Evolutionary conservation across 164 flowering plant species (phyloP).

Genomic region (Akebia trifoliata): DNA sequence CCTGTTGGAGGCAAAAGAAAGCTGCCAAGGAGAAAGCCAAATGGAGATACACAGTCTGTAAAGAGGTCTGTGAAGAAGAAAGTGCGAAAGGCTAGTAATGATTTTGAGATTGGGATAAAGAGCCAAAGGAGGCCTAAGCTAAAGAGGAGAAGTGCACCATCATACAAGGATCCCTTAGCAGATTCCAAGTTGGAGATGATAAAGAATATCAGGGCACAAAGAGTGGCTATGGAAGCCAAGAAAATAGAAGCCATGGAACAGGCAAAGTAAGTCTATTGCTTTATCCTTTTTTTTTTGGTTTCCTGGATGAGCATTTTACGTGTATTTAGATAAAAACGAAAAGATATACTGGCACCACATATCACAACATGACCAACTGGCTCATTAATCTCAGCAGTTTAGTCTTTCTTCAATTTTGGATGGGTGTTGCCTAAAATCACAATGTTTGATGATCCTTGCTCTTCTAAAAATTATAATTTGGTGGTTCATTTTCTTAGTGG

Average conservation of each 20-base stretch:
- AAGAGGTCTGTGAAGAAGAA: slow-evolving; percentile 24
- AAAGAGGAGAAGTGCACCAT: slow-evolving; percentile 37
- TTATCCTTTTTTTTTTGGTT: background rate
- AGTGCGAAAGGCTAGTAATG: slow-evolving; percentile 8
- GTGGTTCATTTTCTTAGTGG: background rate
- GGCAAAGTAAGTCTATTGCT: slow-evolving; percentile 58
- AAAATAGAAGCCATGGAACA: slow-evolving; percentile 62
- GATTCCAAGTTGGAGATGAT: slow-evolving; percentile 81
- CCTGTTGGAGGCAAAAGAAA: slow-evolving; percentile 44
- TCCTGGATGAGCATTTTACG: background rate
- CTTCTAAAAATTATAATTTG: too few relatives aligned
- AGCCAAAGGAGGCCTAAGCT: slow-evolving; percentile 17
- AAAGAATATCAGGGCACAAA: slow-evolving; percentile 73
- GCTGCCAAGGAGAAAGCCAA: slow-evolving; percentile 49
- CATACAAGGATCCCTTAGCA: slow-evolving; percentile 73
- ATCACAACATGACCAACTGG: too few relatives aligned
- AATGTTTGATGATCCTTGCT: too few relatives aligned
- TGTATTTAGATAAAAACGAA: background rate
- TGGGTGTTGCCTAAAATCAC: too few relatives aligned
- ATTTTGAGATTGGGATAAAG: slow-evolving; percentile 15
- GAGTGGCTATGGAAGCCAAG: slow-evolving; percentile 52
- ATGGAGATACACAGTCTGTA: slow-evolving; percentile 19
- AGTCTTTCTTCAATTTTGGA: too few relatives aligned
- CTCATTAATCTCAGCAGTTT: too few relatives aligned
- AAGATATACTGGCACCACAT: too few relatives aligned